phyloP scores from a whole-genome alignment of 2,329 filamentous ascomycete genomes.

The Scytalidium lignicola region DNA sequence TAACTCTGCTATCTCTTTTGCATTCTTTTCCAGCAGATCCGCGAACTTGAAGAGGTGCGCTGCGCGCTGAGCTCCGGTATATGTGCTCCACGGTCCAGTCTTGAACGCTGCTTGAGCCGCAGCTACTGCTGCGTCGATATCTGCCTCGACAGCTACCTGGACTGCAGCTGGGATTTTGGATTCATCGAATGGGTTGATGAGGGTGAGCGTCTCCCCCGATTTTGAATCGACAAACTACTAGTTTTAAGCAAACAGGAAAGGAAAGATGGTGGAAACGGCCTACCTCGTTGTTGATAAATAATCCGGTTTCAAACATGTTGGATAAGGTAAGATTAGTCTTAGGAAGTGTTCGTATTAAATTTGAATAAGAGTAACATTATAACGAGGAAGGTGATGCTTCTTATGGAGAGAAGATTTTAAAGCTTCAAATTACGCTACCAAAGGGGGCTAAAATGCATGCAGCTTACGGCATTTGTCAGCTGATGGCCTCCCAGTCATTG shows the following conservation, averaged over 20 bases:
- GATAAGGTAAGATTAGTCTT: background rate
- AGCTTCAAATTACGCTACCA: too few relatives aligned
- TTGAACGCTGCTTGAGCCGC: constrained; percentile 39
- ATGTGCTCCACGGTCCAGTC: constrained; percentile 30
- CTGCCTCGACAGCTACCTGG: constrained; percentile 20
- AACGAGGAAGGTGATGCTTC: too few relatives aligned
- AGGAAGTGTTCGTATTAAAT: background rate
- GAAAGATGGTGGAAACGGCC: background rate
- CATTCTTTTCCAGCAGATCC: constrained; percentile 34
- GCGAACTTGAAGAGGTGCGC: constrained; percentile 28
- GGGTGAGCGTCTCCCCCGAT: constrained; percentile 5
- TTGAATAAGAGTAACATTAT: background rate
- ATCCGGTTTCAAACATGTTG: constrained; percentile 7
- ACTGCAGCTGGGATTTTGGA: constrained; percentile 36
- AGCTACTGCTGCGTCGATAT: constrained; percentile 38
- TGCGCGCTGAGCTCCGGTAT: constrained; percentile 8
- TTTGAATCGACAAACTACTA: constrained; percentile 9
- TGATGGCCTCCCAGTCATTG: too few relatives aligned
- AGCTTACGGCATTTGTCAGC: too few relatives aligned
- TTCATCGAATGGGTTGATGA: constrained; percentile 40
- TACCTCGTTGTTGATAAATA: constrained; percentile 48
- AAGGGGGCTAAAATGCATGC: too few relatives aligned
- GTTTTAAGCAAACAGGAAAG: constrained; percentile 27
- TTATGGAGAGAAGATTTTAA: too few relatives aligned
- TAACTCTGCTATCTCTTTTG: constrained; percentile 30